Evolutionary conservation across 495 filamentous ascomycete genomes (phyloP), one percentile per base, ranked within the genome.

Genomic region (Talaromyces liani): DNA sequence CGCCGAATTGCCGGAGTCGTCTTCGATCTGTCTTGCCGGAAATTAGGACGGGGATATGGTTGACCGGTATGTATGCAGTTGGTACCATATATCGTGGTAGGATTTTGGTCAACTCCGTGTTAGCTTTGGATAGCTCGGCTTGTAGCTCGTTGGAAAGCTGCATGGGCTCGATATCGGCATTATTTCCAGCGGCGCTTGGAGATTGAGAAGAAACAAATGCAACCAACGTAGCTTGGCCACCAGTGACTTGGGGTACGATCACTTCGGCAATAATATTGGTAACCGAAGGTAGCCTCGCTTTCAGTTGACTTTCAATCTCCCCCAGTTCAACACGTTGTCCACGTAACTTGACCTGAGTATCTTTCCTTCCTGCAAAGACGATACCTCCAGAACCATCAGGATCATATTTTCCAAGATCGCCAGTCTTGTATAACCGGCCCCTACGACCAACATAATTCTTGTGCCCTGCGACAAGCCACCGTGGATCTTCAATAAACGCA

Each of bases 281-380:
- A 6, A 72, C 74, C 0, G 73, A 62, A 14, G 73, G 73, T 18
- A 79, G 66, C 16, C 65, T 65, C 2, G 65, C 67, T 51, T 67
- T 68, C 10, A 78, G 68, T 25, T 78, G 77, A 65, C 71, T 74
- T 63, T 79, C 77, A 34, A 79, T 77, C 61, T 88, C 86, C 0
- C 78, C 81, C 4, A 88, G 74, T 67, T 89, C 86, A 41, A 89
- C 79, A 39, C 85, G 78, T 65, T 88, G 84, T 9, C 85, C 86
- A 14, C 80, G 80, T 4, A 88, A 65, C 68, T 88, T 89, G 18
- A 86, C 83, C 65, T 88, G 85, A 8, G 83, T 82, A 63, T 89
- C 86, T 51, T 82, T 82, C 7, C 87, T 72, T 27, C 85, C 85
- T 2, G 84, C 77, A 65, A 85, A 87, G n/a, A 82, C 69, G 62